Evolutionary conservation across 2,329 filamentous ascomycete genomes (phyloP), one percentile per base, ranked within the genome.

Genomic region (Endoconidiophora laricicola): DNA sequence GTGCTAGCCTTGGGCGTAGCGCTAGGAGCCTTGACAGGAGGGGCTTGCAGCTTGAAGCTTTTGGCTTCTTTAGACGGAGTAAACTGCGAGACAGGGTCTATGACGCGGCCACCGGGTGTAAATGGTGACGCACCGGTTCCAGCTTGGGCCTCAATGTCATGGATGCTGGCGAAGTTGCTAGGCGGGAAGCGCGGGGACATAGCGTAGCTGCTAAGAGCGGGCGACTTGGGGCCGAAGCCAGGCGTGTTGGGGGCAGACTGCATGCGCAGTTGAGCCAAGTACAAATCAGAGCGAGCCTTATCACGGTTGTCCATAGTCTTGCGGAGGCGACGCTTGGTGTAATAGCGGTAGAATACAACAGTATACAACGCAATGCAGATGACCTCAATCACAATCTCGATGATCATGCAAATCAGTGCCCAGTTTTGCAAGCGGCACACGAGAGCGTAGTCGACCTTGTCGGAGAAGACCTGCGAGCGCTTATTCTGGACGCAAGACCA

Each of bases 281-380:
- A 96, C 56, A 98, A 78, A 63, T 96, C 88, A 54, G 85, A 90
- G 55, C 91, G 84, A 56, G 91, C 91, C 61, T 85, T 83, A 72
- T 98, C 91, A 59, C 91, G 86, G 62, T 84, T 72, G 63, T 94
- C 84, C 91, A 98, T 98, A 55, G 87, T 88, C 74, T 95, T 96
- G 67, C 83, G 81, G 55, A 98, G 84, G 63, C 84, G 83, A 64
- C 86, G 83, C 76, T 96, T 98, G 57, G 84, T 87, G 78, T 88
- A 94, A 74, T 94, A 93, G 59, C 91, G 84, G 74, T 94, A 96
- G 72, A 96, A 95, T 63, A 95, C 80, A 61, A 95, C 76, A 60
- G 78, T 86, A 73, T 98, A 98, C 60, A 98, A 85, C 49, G 79
- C 72, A 63, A 98, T 94, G 61, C 84, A 86, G 61, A 96, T 82